phyloP scores from a whole-genome alignment of 2,329 filamentous ascomycete species.

The Fusarium longipes region DNA sequence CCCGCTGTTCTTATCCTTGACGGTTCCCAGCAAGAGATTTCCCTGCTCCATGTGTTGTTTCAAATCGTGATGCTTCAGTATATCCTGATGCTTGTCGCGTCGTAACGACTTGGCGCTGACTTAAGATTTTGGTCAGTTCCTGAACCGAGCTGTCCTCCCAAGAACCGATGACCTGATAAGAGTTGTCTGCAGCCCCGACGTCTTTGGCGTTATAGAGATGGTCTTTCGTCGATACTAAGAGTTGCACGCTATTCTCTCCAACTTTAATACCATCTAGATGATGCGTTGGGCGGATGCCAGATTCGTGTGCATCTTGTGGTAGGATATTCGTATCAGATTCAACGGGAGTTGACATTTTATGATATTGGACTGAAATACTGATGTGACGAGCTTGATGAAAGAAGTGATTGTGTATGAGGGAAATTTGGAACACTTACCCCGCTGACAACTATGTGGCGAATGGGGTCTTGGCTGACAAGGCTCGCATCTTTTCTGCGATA shows the following conservation, averaged over 20 bases:
- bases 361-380: neutral
- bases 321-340: neutral
- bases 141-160: conserved; percentile 21
- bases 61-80: conserved; percentile 2
- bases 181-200: conserved; percentile 16
- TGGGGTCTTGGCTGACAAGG: neutral
- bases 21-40: neutral
- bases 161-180: conserved; percentile 39
- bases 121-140: conserved; percentile 9
- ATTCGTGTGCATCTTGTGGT: neutral
- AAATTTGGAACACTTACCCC: neutral
- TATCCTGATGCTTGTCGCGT: neutral
- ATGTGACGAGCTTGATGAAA: neutral
- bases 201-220: conserved; percentile 34
- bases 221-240: conserved; percentile 39
- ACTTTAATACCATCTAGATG: conserved; percentile 14
- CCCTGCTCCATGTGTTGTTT: conserved; percentile 6
- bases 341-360: neutral
- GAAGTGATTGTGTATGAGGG: neutral
- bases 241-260: conserved; percentile 33
- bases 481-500: neutral
- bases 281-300: conserved; percentile 1
- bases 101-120: conserved; percentile 2
- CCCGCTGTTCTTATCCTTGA: neutral
- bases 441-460: neutral